These are phyloP conservation scores for Citrus hindsii DNA, from an alignment of 345 rosid genomes.

Conservation along the genomic window DNA sequence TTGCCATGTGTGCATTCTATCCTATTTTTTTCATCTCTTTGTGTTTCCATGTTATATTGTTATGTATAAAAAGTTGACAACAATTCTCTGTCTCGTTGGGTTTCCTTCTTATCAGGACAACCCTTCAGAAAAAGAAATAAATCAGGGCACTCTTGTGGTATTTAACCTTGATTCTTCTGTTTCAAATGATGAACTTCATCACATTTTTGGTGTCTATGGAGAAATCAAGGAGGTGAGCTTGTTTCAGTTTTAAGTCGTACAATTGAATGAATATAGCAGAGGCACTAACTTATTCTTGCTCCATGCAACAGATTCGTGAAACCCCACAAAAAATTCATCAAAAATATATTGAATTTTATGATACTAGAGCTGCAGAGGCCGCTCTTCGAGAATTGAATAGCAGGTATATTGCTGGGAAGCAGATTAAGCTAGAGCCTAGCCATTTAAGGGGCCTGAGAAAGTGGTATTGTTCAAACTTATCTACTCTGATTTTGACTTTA, in stretches of 20 bases:
- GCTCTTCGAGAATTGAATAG: conserved; percentile 30
- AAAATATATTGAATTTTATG: conserved; percentile 36
- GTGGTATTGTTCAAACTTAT: conserved; percentile 5
- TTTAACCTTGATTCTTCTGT: conserved; percentile 36
- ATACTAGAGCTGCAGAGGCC: conserved; percentile 40
- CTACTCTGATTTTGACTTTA: background rate
- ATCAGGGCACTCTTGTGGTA: conserved; percentile 31
- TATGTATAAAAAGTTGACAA: background rate
- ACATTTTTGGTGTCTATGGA: conserved; percentile 33
- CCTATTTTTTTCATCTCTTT: background rate
- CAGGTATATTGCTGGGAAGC: conserved; percentile 34
- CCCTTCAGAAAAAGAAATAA: conserved; percentile 31
- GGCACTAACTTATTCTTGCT: background rate
- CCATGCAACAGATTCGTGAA: conserved; percentile 28
- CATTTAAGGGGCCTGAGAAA: conserved; percentile 22
- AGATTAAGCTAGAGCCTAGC: conserved; percentile 29
- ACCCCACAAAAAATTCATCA: conserved; percentile 25
- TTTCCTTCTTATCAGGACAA: conserved; percentile 26
- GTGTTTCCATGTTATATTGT: background rate
- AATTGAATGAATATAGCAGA: background rate
- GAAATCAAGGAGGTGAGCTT: conserved; percentile 34
- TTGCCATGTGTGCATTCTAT: background rate
- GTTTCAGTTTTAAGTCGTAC: background rate
- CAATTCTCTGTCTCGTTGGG: background rate
- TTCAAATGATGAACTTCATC: conserved; percentile 34